Conservation (phyloP, 768 basidiomycete genomes). For the Lyophyllum shimeji region DNA sequence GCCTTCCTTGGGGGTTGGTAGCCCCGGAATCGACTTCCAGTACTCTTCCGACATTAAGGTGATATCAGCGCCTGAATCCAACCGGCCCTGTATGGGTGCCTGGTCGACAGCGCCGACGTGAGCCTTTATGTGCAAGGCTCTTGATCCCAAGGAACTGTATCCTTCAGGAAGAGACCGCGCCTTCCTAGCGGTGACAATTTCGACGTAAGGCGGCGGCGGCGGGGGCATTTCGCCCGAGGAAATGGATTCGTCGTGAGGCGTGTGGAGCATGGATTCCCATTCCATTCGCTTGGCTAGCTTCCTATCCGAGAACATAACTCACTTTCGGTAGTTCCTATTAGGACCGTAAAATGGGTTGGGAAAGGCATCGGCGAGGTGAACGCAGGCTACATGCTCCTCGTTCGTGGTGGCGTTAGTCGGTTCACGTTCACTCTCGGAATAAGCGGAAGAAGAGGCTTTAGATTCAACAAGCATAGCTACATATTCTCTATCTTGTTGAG, state of each 20-base stretch:
- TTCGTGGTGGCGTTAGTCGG: neutral
- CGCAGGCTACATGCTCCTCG: neutral
- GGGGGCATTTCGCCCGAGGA: no score
- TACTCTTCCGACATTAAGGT: neutral
- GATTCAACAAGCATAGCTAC: conserved; percentile 16
- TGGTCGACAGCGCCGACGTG: conserved; percentile 3
- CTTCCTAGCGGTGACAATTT: neutral
- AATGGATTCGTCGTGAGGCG: neutral
- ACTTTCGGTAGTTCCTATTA: neutral
- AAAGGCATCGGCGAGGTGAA: neutral
- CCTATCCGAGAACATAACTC: neutral
- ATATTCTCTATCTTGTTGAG: conserved; percentile 5
- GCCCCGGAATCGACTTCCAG: conserved; percentile 4
- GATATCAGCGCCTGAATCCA: neutral
- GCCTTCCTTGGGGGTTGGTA: conserved; percentile 10
- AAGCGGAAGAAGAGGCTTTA: conserved; percentile 3
- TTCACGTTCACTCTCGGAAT: neutral
- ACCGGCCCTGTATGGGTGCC: neutral
- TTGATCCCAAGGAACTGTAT: neutral
- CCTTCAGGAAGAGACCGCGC: neutral
- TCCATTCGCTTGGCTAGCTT: neutral
- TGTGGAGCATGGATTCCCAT: no score
- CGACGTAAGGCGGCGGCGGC: neutral
- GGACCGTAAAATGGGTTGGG: neutral
- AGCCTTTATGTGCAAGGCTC: neutral